Evolutionary conservation across 345 rosid genomes (phyloP).

Genomic region (Citrus inodora): DNA sequence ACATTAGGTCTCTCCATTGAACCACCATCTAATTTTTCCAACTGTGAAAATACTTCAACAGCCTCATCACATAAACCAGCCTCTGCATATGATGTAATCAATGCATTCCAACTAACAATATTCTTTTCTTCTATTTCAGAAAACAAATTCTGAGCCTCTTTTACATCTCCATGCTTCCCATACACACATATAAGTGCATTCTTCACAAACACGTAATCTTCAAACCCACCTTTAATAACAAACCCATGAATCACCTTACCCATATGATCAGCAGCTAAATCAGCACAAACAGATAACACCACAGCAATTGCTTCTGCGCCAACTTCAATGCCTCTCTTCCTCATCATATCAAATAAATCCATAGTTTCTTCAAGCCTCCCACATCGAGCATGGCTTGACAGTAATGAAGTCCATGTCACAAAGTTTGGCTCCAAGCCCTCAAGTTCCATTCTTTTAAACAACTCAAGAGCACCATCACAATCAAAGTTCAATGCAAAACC

Average conservation of each 20-base stretch:
- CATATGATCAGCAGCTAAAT: conserved; percentile 22
- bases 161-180: conserved; percentile 50
- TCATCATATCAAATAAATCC: conserved; percentile 47
- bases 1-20: conserved; percentile 44
- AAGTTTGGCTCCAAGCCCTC: conserved; percentile 57
- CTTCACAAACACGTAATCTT: conserved; percentile 44
- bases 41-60: conserved; percentile 40
- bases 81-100: conserved; percentile 59
- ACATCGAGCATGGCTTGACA: conserved; percentile 60
- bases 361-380: conserved; percentile 38
- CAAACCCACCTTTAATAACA: conserved; percentile 59
- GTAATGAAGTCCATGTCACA: conserved; percentile 69
- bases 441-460: conserved; percentile 51
- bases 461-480: conserved; percentile 43
- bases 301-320: conserved; percentile 55
- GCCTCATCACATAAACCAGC: conserved; percentile 58
- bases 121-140: conserved; percentile 39
- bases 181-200: conserved; percentile 53
- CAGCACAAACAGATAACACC: conserved; percentile 55
- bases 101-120: conserved; percentile 64
- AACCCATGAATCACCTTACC: conserved; percentile 51
- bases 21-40: conserved; percentile 34
- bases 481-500: conserved; percentile 48
- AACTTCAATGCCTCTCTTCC: conserved; percentile 31
- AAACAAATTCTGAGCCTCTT: conserved; percentile 42